Conservation (phyloP, 1,284 basidiomycete genomes). For the Moniliella sp. region DNA sequence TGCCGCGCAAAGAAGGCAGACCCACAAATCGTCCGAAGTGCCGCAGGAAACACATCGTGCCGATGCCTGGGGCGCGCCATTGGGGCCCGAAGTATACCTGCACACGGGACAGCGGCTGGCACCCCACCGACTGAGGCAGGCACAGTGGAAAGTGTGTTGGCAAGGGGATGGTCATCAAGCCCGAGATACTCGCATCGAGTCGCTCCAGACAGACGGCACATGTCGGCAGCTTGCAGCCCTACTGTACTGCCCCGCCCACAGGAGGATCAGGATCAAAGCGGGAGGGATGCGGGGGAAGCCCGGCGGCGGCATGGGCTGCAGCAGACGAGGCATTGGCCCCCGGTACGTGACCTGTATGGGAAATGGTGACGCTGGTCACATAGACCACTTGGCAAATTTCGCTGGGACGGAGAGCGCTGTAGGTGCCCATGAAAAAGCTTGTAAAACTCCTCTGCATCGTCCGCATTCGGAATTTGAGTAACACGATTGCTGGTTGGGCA, state of each 20-base stretch:
- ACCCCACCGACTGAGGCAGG: conserved; percentile 16
- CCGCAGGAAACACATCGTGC: too few relatives aligned
- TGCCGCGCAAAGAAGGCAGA: conserved; percentile 27
- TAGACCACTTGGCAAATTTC: conserved; percentile 27
- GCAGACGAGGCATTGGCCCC: too few relatives aligned
- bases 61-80: too few relatives aligned
- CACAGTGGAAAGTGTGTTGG: conserved; percentile 28
- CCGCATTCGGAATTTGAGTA: conserved; percentile 64
- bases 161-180: conserved; percentile 25
- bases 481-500: conserved; percentile 65
- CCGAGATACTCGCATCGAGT: conserved; percentile 62
- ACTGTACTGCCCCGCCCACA: too few relatives aligned
- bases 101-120: conserved; percentile 67
- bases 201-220: conserved; percentile 91
- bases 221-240: conserved; percentile 82
- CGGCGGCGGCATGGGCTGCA: conserved; percentile 31
- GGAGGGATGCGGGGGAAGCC: too few relatives aligned
- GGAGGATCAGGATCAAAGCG: conserved; percentile 50
- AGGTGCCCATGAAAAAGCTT: conserved; percentile 65
- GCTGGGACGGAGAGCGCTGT: conserved; percentile 14
- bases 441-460: conserved; percentile 66
- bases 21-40: too few relatives aligned
- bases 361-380: conserved; percentile 24
- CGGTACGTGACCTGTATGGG: conserved; percentile 8
- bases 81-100: too few relatives aligned